phyloP scores from a whole-genome alignment of 768 basidiomycete species.

The Hypsizygus marmoreus region DNA sequence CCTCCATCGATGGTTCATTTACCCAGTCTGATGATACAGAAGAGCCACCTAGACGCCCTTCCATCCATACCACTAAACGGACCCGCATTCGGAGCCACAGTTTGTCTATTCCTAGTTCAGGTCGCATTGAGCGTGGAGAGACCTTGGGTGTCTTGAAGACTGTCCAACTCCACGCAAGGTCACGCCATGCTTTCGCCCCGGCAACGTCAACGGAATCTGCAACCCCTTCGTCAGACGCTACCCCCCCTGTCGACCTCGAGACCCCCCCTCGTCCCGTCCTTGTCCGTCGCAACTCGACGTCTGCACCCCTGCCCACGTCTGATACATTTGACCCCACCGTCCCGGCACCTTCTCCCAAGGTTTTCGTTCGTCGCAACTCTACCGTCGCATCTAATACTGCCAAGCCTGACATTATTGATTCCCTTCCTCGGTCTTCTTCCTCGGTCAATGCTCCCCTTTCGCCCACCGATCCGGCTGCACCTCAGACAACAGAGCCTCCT shows the following conservation, averaged over 20 bases:
- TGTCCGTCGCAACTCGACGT: constrained; percentile 52
- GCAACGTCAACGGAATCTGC: constrained; percentile 15
- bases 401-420: background rate
- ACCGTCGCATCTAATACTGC: constrained; percentile 11
- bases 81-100: constrained; percentile 61
- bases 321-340: constrained; percentile 23
- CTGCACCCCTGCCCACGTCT: constrained; percentile 25
- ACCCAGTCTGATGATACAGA: constrained; percentile 61
- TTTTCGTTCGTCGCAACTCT: constrained; percentile 14
- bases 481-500: constrained; percentile 19
- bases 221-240: constrained; percentile 12
- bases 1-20: constrained; percentile 51
- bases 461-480: constrained; percentile 20
- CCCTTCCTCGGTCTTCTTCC: constrained; percentile 12
- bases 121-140: constrained; percentile 40
- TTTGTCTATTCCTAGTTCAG: constrained; percentile 49
- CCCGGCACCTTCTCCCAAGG: constrained; percentile 20
- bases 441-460: constrained; percentile 9
- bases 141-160: constrained; percentile 61
- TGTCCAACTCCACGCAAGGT: constrained; percentile 64
- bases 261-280: constrained; percentile 31
- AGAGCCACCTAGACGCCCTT: constrained; percentile 40
- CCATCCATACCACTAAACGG: constrained; percentile 29
- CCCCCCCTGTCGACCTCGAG: constrained; percentile 19
- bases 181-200: constrained; percentile 56